These are phyloP conservation scores for Wickerhamiella pararugosa DNA, from an alignment of 1,139 yeast genomes.

Conservation along the genomic window DNA sequence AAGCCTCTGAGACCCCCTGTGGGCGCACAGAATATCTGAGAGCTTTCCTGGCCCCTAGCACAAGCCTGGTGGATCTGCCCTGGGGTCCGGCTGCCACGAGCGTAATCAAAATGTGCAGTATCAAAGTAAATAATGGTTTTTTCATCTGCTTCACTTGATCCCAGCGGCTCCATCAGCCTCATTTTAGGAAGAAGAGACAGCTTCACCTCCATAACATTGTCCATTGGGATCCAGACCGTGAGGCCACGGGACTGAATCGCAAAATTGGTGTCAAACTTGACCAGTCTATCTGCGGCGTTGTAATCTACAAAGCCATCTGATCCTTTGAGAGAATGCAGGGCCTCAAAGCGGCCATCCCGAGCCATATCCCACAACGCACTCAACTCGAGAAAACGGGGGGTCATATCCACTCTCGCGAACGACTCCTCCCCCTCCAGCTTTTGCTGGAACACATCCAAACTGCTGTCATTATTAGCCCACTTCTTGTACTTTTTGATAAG, in stretches of 20 bases:
- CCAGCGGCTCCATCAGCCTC: constrained; percentile 19
- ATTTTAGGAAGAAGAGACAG: constrained; percentile 24
- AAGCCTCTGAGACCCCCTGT: constrained; percentile 39
- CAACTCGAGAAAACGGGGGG: constrained; percentile 48
- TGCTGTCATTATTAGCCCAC: constrained; percentile 17
- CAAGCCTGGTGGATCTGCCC: constrained; percentile 21
- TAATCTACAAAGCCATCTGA: background rate
- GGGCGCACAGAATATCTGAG: constrained; percentile 29
- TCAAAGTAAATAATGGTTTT: constrained; percentile 11
- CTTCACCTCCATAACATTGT: constrained; percentile 26
- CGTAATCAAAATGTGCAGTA: constrained; percentile 15
- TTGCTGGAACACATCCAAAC: constrained; percentile 22
- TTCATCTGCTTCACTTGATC: constrained; percentile 11
- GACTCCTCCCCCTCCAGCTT: constrained; percentile 31
- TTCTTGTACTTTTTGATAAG: constrained; percentile 55
- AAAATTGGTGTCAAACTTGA: constrained; percentile 23
- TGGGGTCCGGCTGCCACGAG: constrained; percentile 26
- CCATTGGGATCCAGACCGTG: constrained; percentile 29
- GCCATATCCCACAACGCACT: constrained; percentile 43
- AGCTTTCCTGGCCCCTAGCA: constrained; percentile 11
- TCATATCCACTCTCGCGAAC: constrained; percentile 49
- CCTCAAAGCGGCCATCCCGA: constrained; percentile 20
- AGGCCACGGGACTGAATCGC: constrained; percentile 19
- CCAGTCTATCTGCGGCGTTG: constrained; percentile 13
- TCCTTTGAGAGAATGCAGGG: constrained; percentile 7